Evolutionary conservation across 2,329 filamentous ascomycete species (phyloP), one percentile per base, ranked within the genome.

Genomic region (Aspergillus aculeatinus): DNA sequence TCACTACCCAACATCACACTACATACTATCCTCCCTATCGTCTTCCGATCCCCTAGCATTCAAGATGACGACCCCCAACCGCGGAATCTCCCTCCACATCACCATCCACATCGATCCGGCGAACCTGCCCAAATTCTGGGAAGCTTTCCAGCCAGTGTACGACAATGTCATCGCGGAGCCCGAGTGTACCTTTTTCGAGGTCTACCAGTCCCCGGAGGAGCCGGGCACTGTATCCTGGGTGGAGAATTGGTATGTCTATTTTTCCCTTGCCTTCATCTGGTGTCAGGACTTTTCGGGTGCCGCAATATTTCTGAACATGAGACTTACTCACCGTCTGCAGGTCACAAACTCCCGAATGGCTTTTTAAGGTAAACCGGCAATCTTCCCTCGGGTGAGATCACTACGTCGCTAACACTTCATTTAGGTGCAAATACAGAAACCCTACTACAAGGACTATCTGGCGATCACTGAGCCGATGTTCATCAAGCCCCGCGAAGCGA

Each of bases 131-230:
- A 68, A 65, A 14, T 76, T 76, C 67, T 65, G 75, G 53, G 63
- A 68, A 48, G 65, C 68, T 14, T 75, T 79, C 58, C 76, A 77
- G 31, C 70, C 73, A 1, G 69, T 71, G 27, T 81, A 79, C 59
- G 74, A 80, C 47, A 65, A 64, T n/a, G 75, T 80, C 5, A 66
- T 72, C 7, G 74, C 71, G 2, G 80, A 82, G 66, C 75, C 78
- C 2, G 77, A 80, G 57, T 78, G 75, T 62, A 70, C 73, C 1
- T 81, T 78, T 67, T 81, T 82, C 63, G 74, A 81, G 63, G 66
- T 81, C 25, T 79, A 76, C 48, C 71, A 71, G 59, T 68, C 67
- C 58, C 64, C 67, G 0, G 71, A 76, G 19, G 70, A 77, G 16
- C 76, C 76, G 1, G 77, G 77, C 3, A 71, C 69, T 31, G 58